A percentile compares a stretch with the other conserved stretches of the same genome.
These are phyloP conservation scores for Pseudocercospora fijiensis DNA, from an alignment of 2,329 filamentous ascomycete species.

Conservation along the genomic window DNA sequence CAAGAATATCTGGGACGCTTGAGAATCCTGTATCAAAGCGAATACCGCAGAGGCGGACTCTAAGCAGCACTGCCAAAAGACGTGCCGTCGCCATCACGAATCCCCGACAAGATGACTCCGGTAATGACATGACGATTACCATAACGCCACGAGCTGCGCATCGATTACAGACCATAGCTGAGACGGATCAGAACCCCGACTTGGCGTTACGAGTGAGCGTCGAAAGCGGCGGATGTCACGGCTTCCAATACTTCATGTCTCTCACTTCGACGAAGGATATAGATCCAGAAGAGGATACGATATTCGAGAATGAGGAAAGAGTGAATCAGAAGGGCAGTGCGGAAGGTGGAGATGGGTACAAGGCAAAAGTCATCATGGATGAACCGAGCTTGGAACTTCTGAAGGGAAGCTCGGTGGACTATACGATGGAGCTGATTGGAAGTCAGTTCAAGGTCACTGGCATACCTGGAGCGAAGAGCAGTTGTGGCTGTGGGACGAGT, in stretches of 20 bases:
- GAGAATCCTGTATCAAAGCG: background rate
- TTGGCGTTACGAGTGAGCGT: constrained; percentile 89
- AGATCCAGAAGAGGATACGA: constrained; percentile 74
- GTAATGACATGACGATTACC: constrained; percentile 76
- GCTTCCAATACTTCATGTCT: constrained; percentile 96
- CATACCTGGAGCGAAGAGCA: constrained; percentile 87
- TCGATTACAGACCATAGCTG: constrained; percentile 67
- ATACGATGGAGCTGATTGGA: constrained; percentile 90
- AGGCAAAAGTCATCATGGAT: constrained; percentile 85
- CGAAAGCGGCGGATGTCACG: constrained; percentile 91
- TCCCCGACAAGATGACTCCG: constrained; percentile 75
- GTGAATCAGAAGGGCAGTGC: constrained; percentile 19
- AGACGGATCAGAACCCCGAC: constrained; percentile 63
- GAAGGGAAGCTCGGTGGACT: constrained; percentile 93
- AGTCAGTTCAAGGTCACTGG: constrained; percentile 96
- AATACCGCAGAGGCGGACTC: background rate
- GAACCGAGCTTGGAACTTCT: constrained; percentile 81
- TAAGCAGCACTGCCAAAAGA: background rate
- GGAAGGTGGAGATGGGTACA: constrained; percentile 45
- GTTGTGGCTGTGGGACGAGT: constrained; percentile 94
- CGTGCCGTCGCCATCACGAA: constrained; percentile 56
- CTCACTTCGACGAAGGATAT: constrained; percentile 63
- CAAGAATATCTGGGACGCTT: background rate
- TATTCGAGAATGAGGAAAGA: constrained; percentile 67
- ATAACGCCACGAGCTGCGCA: constrained; percentile 78